phyloP scores from a whole-genome alignment of 2,329 filamentous ascomycete species.

The Sporothrix luriei region DNA sequence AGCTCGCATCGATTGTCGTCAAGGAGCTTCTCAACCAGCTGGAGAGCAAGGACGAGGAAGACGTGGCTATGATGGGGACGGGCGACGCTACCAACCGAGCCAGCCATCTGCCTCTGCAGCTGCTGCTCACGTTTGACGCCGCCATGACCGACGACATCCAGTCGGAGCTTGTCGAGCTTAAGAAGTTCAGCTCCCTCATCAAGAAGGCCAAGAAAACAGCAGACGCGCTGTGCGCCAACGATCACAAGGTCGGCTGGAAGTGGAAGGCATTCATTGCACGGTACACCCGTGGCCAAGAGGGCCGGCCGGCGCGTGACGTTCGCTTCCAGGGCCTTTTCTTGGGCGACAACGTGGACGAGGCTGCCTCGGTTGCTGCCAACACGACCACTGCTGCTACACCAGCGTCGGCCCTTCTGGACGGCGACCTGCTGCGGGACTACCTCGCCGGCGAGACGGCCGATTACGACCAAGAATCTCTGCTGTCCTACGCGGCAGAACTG shows the following conservation, averaged over 20 bases:
- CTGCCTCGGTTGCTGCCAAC: background rate
- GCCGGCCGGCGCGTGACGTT: conserved; percentile 42
- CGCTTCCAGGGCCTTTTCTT: conserved; percentile 40
- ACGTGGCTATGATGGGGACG: conserved; percentile 12
- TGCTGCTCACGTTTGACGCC: conserved; percentile 37
- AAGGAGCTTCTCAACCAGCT: conserved; percentile 19
- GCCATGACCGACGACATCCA: conserved; percentile 35
- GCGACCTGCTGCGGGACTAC: conserved; percentile 40
- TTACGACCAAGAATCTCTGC: conserved; percentile 40
- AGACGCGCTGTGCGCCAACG: conserved; percentile 35
- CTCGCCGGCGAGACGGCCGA: conserved; percentile 38
- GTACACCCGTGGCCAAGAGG: conserved; percentile 43
- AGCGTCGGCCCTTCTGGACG: conserved; percentile 42
- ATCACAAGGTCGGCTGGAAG: conserved; percentile 48
- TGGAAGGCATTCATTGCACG: conserved; percentile 50
- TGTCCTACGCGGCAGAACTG: conserved; percentile 48
- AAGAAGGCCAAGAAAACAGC: conserved; percentile 35
- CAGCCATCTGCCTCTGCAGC: conserved; percentile 27
- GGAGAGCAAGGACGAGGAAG: conserved; percentile 26
- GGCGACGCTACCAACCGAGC: background rate
- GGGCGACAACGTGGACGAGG: conserved; percentile 3
- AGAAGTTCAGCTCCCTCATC: conserved; percentile 3
- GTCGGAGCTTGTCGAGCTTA: conserved; percentile 30
- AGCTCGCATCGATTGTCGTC: conserved; percentile 22
- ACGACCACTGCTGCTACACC: conserved; percentile 32